Base-by-base conservation (phyloP, 306 rosid species). In the Fragaria ananassa region DNA sequence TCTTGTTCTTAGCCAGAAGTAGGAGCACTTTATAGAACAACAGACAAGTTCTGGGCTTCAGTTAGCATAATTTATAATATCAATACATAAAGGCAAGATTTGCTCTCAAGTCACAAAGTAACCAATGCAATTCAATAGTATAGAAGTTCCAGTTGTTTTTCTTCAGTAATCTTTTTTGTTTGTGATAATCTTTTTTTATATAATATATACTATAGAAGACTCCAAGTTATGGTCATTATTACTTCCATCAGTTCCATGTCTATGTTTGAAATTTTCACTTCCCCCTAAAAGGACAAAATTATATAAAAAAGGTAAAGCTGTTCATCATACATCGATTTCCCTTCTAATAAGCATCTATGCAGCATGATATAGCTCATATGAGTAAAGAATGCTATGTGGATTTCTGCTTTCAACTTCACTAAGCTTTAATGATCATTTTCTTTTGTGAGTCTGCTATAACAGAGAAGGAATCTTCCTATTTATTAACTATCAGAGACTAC, bases 1-100 rank as follows among this genome's bases (percentile, higher is more conserved):
- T 67, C 49, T 37, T 61, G 45, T 74, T 61, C 78, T 74, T 61
- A 74, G 51, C 78, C 78, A 45, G 58, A 29, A 29, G 21, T 34
- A 34, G 39, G 18, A 8, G 46, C 46, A 21, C 77, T 74, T 74
- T 44, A 74, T 18, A 74, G 54, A 58, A 60, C 44, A 42, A 44
- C 57, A 74, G 12, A 74, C 50, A 44, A 60, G 58, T 44, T 42
- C 58, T 74, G 19, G 66, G 46, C 58, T 45, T 45, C 60, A 44
- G 8, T 58, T 29, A 58, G 77, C 45, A 61, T 29, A 44, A 25
- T 17, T 25, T 18, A 18, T 25, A 19, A 74, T 5, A 74, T 42
- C 45, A 60, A 18, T 44, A 12, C 53, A 61, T 12, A 29, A 13
- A 57, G 29, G 56, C 6, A 25, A 15, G 25, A 73, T 31, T 57